Percentiles rank a stretch among this genome's conserved stretches.
Conservation (phyloP, 257 asterid genomes). For the Mentha longifolia region DNA sequence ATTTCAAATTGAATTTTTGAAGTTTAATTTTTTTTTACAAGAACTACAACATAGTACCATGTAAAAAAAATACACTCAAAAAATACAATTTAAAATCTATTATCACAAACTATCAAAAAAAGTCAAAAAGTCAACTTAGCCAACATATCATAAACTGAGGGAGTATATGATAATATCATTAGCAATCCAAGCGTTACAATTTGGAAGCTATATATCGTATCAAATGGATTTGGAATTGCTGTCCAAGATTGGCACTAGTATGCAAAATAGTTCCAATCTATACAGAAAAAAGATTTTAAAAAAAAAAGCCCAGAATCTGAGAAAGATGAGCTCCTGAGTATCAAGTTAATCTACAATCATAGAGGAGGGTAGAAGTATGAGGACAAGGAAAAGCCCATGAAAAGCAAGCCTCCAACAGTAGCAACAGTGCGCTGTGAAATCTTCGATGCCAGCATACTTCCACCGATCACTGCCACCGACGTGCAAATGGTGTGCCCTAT, state of each 20-base stretch:
- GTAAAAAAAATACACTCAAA: no score
- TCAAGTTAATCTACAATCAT: conserved; percentile 49
- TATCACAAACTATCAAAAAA: no score
- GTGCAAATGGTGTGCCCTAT: conserved; percentile 92
- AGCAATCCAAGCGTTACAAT: background rate
- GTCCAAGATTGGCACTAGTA: conserved; percentile 8
- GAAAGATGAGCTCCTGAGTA: background rate
- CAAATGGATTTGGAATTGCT: background rate
- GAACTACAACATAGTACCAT: no score
- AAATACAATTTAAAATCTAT: no score
- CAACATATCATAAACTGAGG: no score
- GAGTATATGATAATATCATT: no score
- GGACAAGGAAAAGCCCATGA: conserved; percentile 87
- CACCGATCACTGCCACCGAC: conserved; percentile 90
- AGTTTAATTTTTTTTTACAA: no score
- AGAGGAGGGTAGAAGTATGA: conserved; percentile 90
- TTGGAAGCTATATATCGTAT: conserved; percentile 2
- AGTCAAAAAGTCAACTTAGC: no score
- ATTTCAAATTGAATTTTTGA: no score
- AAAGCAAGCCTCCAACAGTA: conserved; percentile 83
- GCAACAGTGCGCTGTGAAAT: conserved; percentile 98
- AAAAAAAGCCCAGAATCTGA: background rate
- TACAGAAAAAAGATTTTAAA: background rate
- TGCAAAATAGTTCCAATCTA: conserved; percentile 6
- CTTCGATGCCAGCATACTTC: conserved; percentile 96